Percentiles rank a stretch among this genome's conserved stretches.
These are phyloP conservation scores for Lactifluus hygrophoroides DNA, from an alignment of 768 basidiomycete species.

Conservation along the genomic window DNA sequence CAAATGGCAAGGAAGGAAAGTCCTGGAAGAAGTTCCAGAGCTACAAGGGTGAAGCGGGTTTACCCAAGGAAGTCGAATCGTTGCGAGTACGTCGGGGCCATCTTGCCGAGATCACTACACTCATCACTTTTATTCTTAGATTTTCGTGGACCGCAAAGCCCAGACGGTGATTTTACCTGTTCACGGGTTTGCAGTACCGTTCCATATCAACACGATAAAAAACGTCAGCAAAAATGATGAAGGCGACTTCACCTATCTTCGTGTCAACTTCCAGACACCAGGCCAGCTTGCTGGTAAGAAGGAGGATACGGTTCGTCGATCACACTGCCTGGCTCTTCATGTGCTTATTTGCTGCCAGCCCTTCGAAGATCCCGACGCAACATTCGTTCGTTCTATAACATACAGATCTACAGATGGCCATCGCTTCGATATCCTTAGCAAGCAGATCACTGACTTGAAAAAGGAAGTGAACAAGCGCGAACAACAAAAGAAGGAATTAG, in stretches of 20 bases:
- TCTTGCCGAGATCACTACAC: not conserved
- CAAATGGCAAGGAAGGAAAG: constrained; percentile 79
- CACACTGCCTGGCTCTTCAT: not conserved
- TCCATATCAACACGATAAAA: constrained; percentile 98
- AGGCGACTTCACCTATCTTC: constrained; percentile 86
- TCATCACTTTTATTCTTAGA: constrained; percentile 37
- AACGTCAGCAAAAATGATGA: constrained; percentile 97
- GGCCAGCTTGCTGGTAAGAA: constrained; percentile 97
- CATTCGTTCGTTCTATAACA: constrained; percentile 91
- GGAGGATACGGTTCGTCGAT: constrained; percentile 72
- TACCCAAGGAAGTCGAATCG: constrained; percentile 77
- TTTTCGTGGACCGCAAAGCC: constrained; percentile 84
- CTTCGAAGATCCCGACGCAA: constrained; percentile 93
- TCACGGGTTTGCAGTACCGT: constrained; percentile 92
- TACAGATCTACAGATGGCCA: constrained; percentile 87
- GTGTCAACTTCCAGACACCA: constrained; percentile 98
- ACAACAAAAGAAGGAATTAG: constrained; percentile 96
- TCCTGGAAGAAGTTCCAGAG: constrained; percentile 94
- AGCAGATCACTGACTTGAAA: constrained; percentile 90
- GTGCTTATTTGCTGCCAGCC: constrained; percentile 41
- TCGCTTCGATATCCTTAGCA: constrained; percentile 82
- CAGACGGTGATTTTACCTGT: constrained; percentile 88
- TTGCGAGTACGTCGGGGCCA: constrained; percentile 50
- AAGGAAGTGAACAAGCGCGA: constrained; percentile 96
- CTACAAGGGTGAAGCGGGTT: constrained; percentile 87